A percentile compares a stretch with the other conserved stretches of the same genome.
Evolutionary conservation across 228 moss, liverwort and hornwort species (phyloP).

Genomic region (Sphagnum magellanicum): DNA sequence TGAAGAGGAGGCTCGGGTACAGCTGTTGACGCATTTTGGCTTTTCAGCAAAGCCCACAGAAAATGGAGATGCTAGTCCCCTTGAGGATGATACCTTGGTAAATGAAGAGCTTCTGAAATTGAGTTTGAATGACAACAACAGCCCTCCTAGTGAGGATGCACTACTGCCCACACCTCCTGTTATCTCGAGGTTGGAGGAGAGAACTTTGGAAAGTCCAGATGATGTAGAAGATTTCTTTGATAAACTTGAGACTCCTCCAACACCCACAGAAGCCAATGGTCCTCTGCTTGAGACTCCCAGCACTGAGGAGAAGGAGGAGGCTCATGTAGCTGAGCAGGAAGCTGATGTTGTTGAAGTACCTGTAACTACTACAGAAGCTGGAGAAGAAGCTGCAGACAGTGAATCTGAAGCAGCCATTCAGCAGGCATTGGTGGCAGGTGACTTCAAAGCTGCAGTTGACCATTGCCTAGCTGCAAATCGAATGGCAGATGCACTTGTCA

Average conservation of each 20-base stretch:
- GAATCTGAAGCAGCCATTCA: constrained; percentile 75
- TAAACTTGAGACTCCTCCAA: constrained; percentile 60
- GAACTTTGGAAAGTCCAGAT: constrained; percentile 22
- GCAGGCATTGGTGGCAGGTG: constrained; percentile 82
- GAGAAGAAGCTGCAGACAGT: constrained; percentile 4
- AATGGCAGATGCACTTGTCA: constrained; percentile 88
- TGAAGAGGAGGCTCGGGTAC: constrained; percentile 86
- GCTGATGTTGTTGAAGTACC: constrained; percentile 14
- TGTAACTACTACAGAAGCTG: not conserved
- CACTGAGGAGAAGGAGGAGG: constrained; percentile 5
- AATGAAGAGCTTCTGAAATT: constrained; percentile 29
- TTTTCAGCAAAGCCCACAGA: constrained; percentile 42
- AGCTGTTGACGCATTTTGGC: constrained; percentile 72
- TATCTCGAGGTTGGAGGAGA: constrained; percentile 23
- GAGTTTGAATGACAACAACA: constrained; percentile 19
- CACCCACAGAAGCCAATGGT: constrained; percentile 38
- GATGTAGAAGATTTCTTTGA: constrained; percentile 91
- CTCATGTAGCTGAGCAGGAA: no score
- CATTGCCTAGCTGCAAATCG: constrained; percentile 68
- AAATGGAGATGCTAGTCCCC: constrained; percentile 21
- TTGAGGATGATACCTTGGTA: constrained; percentile 25
- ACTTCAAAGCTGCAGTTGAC: constrained; percentile 80
- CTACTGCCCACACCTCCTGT: constrained; percentile 29
- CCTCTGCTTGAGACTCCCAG: constrained; percentile 12
- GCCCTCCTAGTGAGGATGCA: constrained; percentile 8